A percentile compares a stretch with the other conserved stretches of the same genome.
Evolutionary conservation across 768 basidiomycete genomes (phyloP).

Genomic region (Tricholoma saponaceum): DNA sequence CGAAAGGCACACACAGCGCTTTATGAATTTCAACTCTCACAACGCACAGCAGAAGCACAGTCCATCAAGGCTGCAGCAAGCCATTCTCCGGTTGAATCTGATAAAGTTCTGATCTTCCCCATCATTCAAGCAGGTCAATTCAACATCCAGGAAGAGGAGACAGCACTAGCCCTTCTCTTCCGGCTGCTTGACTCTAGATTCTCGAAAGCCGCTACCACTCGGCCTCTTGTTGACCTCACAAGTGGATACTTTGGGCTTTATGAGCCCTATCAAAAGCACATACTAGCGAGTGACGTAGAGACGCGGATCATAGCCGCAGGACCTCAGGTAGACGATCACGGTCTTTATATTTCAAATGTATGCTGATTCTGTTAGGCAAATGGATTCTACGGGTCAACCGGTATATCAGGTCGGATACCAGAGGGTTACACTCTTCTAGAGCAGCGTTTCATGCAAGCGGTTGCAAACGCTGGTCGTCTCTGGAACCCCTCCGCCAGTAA

Average conservation of each 20-base stretch:
- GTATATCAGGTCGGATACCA: constrained; percentile 90
- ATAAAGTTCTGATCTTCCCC: constrained; percentile 62
- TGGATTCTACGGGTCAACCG: constrained; percentile 88
- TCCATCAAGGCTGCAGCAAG: background rate
- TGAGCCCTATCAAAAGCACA: constrained; percentile 68
- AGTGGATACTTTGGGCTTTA: constrained; percentile 95
- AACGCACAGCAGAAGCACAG: constrained; percentile 12
- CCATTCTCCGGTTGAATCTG: constrained; percentile 18
- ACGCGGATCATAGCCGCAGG: constrained; percentile 81
- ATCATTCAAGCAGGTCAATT: constrained; percentile 90
- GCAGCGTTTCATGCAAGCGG: constrained; percentile 73
- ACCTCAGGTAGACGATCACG: constrained; percentile 61
- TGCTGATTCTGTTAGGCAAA: constrained; percentile 62
- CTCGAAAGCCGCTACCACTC: constrained; percentile 13
- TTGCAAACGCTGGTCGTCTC: constrained; percentile 40
- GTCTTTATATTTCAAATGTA: background rate
- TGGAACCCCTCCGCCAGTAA: constrained; percentile 25
- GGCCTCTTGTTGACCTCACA: constrained; percentile 74
- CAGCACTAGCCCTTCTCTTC: constrained; percentile 54
- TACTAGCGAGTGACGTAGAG: constrained; percentile 53
- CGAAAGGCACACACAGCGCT: constrained; percentile 53
- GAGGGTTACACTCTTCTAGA: constrained; percentile 92
- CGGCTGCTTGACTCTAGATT: constrained; percentile 4
- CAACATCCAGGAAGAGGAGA: constrained; percentile 82
- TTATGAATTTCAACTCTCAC: constrained; percentile 52